These are phyloP conservation scores for Immersiporthe knoxdaviesiana DNA, from an alignment of 2,329 filamentous ascomycete species.

Conservation along the genomic window DNA sequence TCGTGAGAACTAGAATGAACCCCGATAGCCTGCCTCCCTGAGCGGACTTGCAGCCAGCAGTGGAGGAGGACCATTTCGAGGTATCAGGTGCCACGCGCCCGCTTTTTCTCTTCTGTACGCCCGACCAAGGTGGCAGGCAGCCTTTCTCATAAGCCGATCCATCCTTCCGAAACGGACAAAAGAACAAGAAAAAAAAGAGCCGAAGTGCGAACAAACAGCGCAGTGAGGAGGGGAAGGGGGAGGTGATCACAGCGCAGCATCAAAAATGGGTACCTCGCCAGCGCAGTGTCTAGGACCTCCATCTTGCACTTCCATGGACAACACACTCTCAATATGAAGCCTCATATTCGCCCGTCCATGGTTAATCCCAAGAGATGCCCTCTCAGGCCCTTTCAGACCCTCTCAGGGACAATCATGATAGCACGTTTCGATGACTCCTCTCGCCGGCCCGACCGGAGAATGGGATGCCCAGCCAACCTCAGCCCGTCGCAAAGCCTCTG, in stretches of 20 bases:
- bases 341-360: not conserved
- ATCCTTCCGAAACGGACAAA: not conserved
- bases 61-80: not conserved
- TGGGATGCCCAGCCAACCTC: not conserved
- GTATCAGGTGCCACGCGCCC: not conserved
- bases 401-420: not conserved
- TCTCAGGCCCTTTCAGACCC: not conserved
- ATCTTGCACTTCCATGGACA: not conserved
- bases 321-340: not conserved
- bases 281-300: not conserved
- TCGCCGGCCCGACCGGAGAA: not conserved
- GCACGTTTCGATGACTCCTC: not conserved
- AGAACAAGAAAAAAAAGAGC: too few relatives aligned
- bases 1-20: not conserved
- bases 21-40: not conserved
- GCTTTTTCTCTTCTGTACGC: not conserved
- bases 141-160: not conserved
- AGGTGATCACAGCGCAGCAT: not conserved
- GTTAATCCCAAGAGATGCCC: not conserved
- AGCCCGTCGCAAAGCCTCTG: slow-evolving; percentile 1
- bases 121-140: not conserved
- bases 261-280: not conserved
- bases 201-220: not conserved
- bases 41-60: not conserved
- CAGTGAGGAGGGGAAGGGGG: not conserved